Evolutionary conservation across 2,329 filamentous ascomycete genomes (phyloP).

Genomic region (Akanthomyces uredinophilus): DNA sequence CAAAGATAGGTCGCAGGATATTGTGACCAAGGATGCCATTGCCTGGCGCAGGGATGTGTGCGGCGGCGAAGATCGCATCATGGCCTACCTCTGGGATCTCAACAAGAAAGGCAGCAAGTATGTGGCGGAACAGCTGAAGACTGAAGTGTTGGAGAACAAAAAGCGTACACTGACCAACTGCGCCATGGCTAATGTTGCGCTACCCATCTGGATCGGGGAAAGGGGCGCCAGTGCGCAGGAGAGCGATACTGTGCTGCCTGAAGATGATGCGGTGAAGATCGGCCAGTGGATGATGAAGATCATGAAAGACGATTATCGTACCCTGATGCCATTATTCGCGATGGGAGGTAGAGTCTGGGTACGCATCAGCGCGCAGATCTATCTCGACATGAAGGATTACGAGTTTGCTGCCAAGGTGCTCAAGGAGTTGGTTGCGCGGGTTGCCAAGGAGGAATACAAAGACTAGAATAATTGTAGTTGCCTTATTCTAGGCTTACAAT

Average conservation of each 20-base stretch:
- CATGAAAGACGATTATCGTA: constrained; percentile 58
- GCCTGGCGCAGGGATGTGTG: constrained; percentile 63
- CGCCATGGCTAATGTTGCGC: constrained; percentile 64
- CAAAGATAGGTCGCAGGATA: constrained; percentile 64
- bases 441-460: constrained; percentile 32
- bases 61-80: constrained; percentile 68
- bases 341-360: constrained; percentile 63
- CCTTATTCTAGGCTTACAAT: too few species aligned
- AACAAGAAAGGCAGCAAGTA: constrained; percentile 58
- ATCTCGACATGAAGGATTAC: constrained; percentile 76
- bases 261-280: constrained; percentile 31
- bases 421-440: constrained; percentile 41
- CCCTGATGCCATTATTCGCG: constrained; percentile 62
- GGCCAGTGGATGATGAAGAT: constrained; percentile 53
- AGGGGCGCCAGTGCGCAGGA: constrained; percentile 24
- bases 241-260: constrained; percentile 25
- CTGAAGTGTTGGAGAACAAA: constrained; percentile 65
- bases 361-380: constrained; percentile 75
- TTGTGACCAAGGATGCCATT: constrained; percentile 67
- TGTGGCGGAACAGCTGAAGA: constrained; percentile 60
- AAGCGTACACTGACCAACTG: constrained; percentile 59
- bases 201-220: constrained; percentile 53
- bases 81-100: constrained; percentile 56
- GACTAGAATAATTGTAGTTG: not conserved
- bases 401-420: constrained; percentile 60